These are phyloP conservation scores for Pestalotiopsis sp. DNA, from an alignment of 2,329 filamentous ascomycete species.

Conservation along the genomic window DNA sequence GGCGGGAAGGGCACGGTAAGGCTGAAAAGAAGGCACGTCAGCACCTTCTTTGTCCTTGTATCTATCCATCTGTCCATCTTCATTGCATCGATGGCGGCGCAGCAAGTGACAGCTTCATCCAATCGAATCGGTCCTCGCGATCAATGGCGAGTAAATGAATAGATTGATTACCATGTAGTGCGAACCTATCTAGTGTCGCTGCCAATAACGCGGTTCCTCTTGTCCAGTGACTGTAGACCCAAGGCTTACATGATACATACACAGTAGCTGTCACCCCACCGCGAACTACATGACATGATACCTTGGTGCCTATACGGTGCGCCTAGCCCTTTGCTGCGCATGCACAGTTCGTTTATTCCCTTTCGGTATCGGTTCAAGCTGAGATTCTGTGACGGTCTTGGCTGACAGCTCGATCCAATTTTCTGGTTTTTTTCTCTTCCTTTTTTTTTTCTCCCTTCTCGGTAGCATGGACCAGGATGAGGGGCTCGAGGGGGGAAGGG, in stretches of 20 bases:
- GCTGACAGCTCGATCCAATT: too few relatives aligned
- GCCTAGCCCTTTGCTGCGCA: background rate
- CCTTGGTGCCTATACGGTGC: background rate
- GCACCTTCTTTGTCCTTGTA: background rate
- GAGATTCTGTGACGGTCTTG: too few relatives aligned
- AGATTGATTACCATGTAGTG: background rate
- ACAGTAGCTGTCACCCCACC: background rate
- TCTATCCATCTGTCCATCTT: background rate
- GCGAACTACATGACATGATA: background rate
- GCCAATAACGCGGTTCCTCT: too few relatives aligned
- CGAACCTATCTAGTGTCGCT: too few relatives aligned
- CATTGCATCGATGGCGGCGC: background rate
- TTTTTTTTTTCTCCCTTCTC: too few relatives aligned
- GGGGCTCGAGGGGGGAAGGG: too few relatives aligned
- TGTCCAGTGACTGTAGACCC: background rate
- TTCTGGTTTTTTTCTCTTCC: background rate
- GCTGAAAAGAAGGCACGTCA: slow-evolving; percentile 5
- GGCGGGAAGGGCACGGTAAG: slow-evolving; percentile 1
- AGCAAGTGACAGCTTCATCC: background rate
- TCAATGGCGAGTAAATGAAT: background rate
- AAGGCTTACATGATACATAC: too few relatives aligned
- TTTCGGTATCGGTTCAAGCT: background rate
- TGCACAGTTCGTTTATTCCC: background rate
- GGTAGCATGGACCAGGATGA: too few relatives aligned
- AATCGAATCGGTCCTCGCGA: background rate